phyloP scores from a whole-genome alignment of 1,139 yeast species.

The Chernovozyma aurita region DNA sequence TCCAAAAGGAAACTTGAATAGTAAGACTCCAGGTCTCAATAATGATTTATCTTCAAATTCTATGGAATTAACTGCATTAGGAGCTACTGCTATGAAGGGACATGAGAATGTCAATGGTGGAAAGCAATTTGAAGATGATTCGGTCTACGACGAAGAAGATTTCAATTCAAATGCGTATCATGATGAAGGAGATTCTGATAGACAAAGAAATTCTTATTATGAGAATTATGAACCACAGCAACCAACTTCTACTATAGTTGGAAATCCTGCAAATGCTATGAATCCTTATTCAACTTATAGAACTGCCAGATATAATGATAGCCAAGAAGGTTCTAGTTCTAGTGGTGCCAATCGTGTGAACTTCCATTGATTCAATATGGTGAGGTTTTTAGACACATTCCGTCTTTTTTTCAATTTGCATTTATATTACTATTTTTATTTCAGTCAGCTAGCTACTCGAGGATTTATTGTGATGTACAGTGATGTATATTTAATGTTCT shows the following conservation, averaged over 20 bases:
- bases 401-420: not conserved
- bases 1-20: slow-evolving; percentile 30
- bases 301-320: not conserved
- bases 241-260: slow-evolving; percentile 42
- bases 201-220: slow-evolving; percentile 30
- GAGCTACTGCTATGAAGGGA: slow-evolving; percentile 83
- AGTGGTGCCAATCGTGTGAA: not conserved
- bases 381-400: not conserved
- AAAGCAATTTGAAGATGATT: slow-evolving; percentile 27
- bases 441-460: no score
- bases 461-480: no score
- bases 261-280: slow-evolving; percentile 35
- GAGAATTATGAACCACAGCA: slow-evolving; percentile 38
- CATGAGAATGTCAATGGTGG: slow-evolving; percentile 46
- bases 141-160: slow-evolving; percentile 31
- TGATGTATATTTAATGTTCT: no score
- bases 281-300: slow-evolving; percentile 15
- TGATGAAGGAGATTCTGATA: slow-evolving; percentile 12
- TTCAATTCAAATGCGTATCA: slow-evolving; percentile 6
- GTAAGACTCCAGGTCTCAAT: slow-evolving; percentile 14
- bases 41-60: slow-evolving; percentile 24
- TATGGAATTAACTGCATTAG: slow-evolving; percentile 81
- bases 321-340: not conserved
- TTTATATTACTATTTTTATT: no score
- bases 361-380: not conserved